phyloP scores from a whole-genome alignment of 1,139 yeast genomes.

The Saccharomyces hybrid region DNA sequence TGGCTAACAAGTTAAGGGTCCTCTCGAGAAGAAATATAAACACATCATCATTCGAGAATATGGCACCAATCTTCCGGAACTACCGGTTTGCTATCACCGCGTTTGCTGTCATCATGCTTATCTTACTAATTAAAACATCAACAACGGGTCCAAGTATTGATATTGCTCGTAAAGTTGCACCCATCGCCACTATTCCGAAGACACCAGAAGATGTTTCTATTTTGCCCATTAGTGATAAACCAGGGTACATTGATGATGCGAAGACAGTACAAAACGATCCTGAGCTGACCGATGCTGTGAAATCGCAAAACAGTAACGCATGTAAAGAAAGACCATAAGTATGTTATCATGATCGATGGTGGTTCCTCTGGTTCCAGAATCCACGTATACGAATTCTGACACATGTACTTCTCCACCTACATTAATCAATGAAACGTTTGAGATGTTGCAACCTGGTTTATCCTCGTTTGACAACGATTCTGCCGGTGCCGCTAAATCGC shows the following conservation, averaged over 20 bases:
- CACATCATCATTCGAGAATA: slow-evolving; percentile 1
- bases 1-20: not conserved
- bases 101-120: slow-evolving; percentile 29
- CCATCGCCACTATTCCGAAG: slow-evolving; percentile 16
- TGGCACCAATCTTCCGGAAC: slow-evolving; percentile 23
- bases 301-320: slow-evolving; percentile 10
- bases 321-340: slow-evolving; percentile 39
- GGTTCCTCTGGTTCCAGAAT: slow-evolving; percentile 96
- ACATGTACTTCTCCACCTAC: slow-evolving; percentile 76
- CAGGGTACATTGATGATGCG: slow-evolving; percentile 24
- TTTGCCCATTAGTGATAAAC: slow-evolving; percentile 19
- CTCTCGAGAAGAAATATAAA: not conserved
- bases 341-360: slow-evolving; percentile 90
- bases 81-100: slow-evolving; percentile 31
- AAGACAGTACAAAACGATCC: slow-evolving; percentile 18
- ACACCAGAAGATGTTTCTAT: slow-evolving; percentile 16
- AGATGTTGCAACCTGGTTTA: slow-evolving; percentile 89
- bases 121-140: slow-evolving; percentile 28
- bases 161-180: slow-evolving; percentile 16
- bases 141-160: slow-evolving; percentile 9
- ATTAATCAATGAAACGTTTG: slow-evolving; percentile 68
- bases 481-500: slow-evolving; percentile 75
- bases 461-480: slow-evolving; percentile 79
- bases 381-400: slow-evolving; percentile 85
- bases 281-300: slow-evolving; percentile 24